Evolutionary conservation across 495 filamentous ascomycete species (phyloP).

Genomic region (Evansstolkia leycettana): DNA sequence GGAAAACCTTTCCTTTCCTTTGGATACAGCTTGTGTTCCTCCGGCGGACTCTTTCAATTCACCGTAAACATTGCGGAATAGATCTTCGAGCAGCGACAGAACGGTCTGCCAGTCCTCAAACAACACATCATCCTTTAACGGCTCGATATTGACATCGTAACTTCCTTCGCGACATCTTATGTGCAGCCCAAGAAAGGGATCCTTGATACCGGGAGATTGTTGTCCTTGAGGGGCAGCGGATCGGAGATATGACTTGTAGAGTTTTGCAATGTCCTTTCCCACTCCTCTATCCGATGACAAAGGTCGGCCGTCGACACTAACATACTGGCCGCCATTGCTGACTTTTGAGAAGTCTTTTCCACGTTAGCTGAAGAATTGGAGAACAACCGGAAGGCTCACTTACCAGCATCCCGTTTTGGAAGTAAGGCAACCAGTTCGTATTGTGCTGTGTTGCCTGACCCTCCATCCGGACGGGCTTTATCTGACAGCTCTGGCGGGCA

Average conservation of each 20-base stretch:
- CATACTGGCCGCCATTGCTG: conserved; percentile 44
- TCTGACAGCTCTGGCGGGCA: conserved; percentile 10
- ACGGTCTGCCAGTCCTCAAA: conserved; percentile 52
- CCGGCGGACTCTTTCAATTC: conserved; percentile 8
- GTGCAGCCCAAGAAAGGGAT: conserved; percentile 66
- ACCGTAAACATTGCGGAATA: conserved; percentile 47
- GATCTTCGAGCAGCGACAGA: conserved; percentile 34
- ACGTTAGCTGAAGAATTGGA: conserved; percentile 4
- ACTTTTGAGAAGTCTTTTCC: conserved; percentile 39
- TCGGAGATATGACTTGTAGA: conserved; percentile 47
- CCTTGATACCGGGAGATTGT: conserved; percentile 20
- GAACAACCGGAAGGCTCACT: not conserved
- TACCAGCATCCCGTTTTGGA: conserved; percentile 37
- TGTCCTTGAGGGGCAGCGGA: conserved; percentile 17
- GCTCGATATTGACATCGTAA: conserved; percentile 87
- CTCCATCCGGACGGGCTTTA: conserved; percentile 2
- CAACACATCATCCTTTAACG: conserved; percentile 77
- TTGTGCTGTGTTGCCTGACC: conserved; percentile 1
- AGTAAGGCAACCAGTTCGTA: conserved; percentile 48
- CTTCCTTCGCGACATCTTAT: conserved; percentile 55
- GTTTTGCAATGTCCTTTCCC: conserved; percentile 49
- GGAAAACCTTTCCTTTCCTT: conserved; percentile 1
- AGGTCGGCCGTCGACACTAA: conserved; percentile 72
- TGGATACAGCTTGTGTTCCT: not conserved
- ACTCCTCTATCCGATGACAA: conserved; percentile 51